Conservation (phyloP, 2,329 filamentous ascomycete genomes). For the Paramyrothecium roridum region DNA sequence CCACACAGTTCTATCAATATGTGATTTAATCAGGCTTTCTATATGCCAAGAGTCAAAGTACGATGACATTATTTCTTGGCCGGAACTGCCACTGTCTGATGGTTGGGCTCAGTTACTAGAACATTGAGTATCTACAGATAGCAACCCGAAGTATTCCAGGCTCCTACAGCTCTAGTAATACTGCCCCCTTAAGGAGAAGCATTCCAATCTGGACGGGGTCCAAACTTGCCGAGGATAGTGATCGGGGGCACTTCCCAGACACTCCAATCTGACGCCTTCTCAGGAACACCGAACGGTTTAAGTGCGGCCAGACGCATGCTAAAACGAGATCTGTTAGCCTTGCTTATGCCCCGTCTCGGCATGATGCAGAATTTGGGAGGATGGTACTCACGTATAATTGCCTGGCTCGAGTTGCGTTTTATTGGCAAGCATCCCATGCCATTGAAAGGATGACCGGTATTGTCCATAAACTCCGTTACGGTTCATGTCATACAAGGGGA, state of each 20-base stretch:
- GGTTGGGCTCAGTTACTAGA: no score
- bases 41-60: no score
- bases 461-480: not conserved
- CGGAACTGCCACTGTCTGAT: no score
- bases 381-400: not conserved
- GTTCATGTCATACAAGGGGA: not conserved
- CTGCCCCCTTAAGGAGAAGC: no score
- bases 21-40: no score
- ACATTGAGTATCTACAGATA: no score
- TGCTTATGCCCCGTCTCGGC: no score
- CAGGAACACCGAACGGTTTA: constrained; percentile 17
- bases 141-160: no score
- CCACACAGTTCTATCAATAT: no score
- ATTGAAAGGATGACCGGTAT: not conserved
- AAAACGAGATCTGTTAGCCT: not conserved
- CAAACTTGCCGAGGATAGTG: not conserved
- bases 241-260: constrained; percentile 6
- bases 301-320: constrained; percentile 20
- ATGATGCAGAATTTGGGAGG: not conserved
- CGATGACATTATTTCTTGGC: no score
- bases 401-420: not conserved
- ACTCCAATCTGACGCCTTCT: constrained; percentile 14
- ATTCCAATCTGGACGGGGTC: not conserved
- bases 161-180: no score
- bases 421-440: not conserved